Base-by-base conservation (phyloP, 1,284 basidiomycete species). In the Mycosarcoma mackinlayi region DNA sequence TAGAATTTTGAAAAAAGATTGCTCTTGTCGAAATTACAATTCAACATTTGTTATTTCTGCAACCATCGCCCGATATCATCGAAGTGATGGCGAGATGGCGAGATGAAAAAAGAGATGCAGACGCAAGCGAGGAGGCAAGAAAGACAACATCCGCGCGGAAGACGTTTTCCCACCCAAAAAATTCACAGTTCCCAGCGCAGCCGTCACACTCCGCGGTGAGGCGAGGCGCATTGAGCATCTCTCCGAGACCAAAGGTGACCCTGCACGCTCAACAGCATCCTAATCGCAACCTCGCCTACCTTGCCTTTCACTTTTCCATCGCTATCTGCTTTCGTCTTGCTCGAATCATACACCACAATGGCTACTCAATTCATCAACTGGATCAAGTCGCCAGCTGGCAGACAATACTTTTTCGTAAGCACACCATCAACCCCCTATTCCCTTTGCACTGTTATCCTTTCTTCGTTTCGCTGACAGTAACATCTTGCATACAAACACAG, bases 391-490 rank as follows among this genome's bases (percentile, higher is more conserved):
- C 80, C 80, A 21, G 79, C 79, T 28, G 79, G 78, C 27, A 49
- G 78, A 18, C 73, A 81, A 19, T 82, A 82, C 73, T 82, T 82
- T 53, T 73, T 81, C 64, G 79, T 81, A 58, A n/a, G n/a, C n/a
- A n/a, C n/a, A n/a, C n/a, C 31, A 33, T 39, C 42, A 34, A 50
- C 27, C 41, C 19, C 30, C 10, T 25, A 8, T 33, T 33, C 34
- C 39, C 14, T 28, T 18, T 14, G 7, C 55, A 10, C n/a, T 11
- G 10, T 35, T 6, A 35, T 21, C 4, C 19, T 21, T 21, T n/a
- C n/a, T n/a, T n/a, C n/a, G n/a, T n/a, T n/a, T n/a, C n/a, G n/a
- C n/a, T n/a, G n/a, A n/a, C n/a, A n/a, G n/a, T n/a, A n/a, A n/a
- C n/a, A n/a, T n/a, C n/a, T n/a, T n/a, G n/a, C n/a, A n/a, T n/a